phyloP scores from a whole-genome alignment of 2,329 filamentous ascomycete genomes.

The Rhytidhysteron rufulum region DNA sequence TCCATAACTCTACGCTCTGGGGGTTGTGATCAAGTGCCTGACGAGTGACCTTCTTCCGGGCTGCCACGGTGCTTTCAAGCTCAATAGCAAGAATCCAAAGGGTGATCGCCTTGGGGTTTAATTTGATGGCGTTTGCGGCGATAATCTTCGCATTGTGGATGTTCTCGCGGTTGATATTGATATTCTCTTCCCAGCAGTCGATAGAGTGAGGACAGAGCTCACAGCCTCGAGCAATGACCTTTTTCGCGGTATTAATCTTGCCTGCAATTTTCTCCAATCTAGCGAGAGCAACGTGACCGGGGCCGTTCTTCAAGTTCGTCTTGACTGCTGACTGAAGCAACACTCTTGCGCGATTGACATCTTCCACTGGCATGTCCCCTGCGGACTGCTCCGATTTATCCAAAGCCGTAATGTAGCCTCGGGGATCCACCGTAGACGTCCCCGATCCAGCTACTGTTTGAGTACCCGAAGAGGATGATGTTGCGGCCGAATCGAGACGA shows the following conservation, averaged over 20 bases:
- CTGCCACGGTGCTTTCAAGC: conserved; percentile 73
- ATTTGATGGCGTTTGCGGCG: conserved; percentile 86
- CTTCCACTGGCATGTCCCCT: conserved; percentile 73
- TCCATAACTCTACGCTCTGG: conserved; percentile 96
- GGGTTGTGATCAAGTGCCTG: conserved; percentile 90
- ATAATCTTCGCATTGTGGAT: conserved; percentile 93
- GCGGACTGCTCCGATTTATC: conserved; percentile 77
- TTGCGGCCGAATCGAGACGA: conserved; percentile 85
- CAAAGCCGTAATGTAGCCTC: conserved; percentile 91
- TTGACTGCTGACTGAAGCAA: conserved; percentile 96
- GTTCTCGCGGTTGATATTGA: conserved; percentile 72
- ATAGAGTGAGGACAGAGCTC: conserved; percentile 90
- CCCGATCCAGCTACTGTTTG: conserved; percentile 67
- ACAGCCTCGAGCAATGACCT: conserved; percentile 82
- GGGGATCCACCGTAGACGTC: conserved; percentile 87
- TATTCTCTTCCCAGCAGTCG: conserved; percentile 94
- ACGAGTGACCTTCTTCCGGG: conserved; percentile 88
- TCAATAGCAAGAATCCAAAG: conserved; percentile 97
- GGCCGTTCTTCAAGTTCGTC: conserved; percentile 90
- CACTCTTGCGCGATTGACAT: conserved; percentile 89
- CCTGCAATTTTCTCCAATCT: conserved; percentile 89
- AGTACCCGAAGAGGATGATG: conserved; percentile 60
- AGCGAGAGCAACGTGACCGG: conserved; percentile 93
- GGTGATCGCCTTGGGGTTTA: conserved; percentile 81
- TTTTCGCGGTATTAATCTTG: conserved; percentile 83